These are phyloP conservation scores for Protomyces inouyei DNA, from an alignment of 1,139 yeast species.

Conservation along the genomic window DNA sequence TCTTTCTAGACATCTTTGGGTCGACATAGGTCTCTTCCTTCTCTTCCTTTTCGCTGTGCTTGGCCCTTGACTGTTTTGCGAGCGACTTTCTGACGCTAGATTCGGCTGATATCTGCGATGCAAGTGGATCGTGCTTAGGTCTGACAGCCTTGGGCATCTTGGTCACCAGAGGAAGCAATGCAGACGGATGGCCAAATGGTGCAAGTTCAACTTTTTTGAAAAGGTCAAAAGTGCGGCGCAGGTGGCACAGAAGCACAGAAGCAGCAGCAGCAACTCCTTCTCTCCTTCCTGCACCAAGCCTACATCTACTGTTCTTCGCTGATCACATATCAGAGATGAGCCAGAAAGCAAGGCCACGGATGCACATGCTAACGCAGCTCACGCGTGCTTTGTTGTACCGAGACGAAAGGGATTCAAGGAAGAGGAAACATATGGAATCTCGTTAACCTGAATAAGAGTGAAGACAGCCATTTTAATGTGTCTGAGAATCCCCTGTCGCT, in stretches of 20 bases:
- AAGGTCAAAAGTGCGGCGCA: too few species aligned
- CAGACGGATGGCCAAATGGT: too few species aligned
- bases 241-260: too few species aligned
- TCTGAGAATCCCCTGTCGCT: not conserved
- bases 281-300: too few species aligned
- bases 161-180: not conserved
- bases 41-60: constrained; percentile 34
- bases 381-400: too few species aligned
- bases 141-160: constrained; percentile 18
- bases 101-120: constrained; percentile 19
- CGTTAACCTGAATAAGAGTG: constrained; percentile 26
- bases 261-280: too few species aligned
- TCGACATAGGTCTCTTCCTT: constrained; percentile 66
- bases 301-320: too few species aligned
- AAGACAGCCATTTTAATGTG: constrained; percentile 19
- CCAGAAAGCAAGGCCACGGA: too few species aligned
- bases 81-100: constrained; percentile 6
- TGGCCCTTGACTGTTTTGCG: constrained; percentile 29
- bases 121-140: constrained; percentile 16
- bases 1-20: constrained; percentile 76
- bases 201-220: too few species aligned
- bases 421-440: constrained; percentile 24
- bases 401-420: constrained; percentile 1
- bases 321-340: too few species aligned
- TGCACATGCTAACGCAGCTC: too few species aligned